Evolutionary conservation across 2,329 filamentous ascomycete species (phyloP).

Genomic region (Volutella citrinella): DNA sequence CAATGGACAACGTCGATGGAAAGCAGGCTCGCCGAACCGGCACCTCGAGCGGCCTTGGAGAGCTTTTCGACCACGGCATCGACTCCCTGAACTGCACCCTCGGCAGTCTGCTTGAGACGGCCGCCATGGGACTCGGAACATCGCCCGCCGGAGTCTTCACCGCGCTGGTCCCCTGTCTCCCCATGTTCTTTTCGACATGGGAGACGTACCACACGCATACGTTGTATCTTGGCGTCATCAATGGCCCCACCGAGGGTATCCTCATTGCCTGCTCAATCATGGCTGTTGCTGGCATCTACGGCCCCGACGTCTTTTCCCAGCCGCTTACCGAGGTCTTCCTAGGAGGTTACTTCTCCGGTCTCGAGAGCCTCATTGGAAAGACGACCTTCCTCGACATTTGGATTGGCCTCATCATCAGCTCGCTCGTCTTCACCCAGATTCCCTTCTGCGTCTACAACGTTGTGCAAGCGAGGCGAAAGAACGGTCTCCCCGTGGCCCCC

Average conservation of each 20-base stretch:
- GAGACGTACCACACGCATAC: conserved; percentile 99
- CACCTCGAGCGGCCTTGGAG: conserved; percentile 89
- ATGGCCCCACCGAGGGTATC: conserved; percentile 93
- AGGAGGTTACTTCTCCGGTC: conserved; percentile 42
- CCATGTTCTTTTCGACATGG: conserved; percentile 99
- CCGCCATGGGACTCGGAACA: conserved; percentile 86
- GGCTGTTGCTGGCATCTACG: conserved; percentile 82
- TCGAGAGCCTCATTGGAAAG: conserved; percentile 61
- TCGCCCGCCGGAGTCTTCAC: conserved; percentile 87
- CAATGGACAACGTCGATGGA: conserved; percentile 98
- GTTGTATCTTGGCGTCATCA: conserved; percentile 92
- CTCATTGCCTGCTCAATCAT: conserved; percentile 86
- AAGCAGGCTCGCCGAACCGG: conserved; percentile 95
- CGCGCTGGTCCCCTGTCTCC: conserved; percentile 82
- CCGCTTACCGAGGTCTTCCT: conserved; percentile 70
- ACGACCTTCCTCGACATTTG: conserved; percentile 84
- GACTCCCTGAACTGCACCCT: conserved; percentile 97
- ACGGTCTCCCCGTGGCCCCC: conserved; percentile 71
- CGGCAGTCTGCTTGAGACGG: conserved; percentile 84
- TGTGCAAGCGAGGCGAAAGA: conserved; percentile 66
- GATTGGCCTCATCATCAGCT: conserved; percentile 67
- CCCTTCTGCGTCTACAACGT: conserved; percentile 91
- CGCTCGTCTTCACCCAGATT: conserved; percentile 70
- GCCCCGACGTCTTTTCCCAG: conserved; percentile 81
- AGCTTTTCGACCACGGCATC: conserved; percentile 98